Conservation (phyloP, 805 yeast genomes). For the Kodamaea neixiangensis region DNA sequence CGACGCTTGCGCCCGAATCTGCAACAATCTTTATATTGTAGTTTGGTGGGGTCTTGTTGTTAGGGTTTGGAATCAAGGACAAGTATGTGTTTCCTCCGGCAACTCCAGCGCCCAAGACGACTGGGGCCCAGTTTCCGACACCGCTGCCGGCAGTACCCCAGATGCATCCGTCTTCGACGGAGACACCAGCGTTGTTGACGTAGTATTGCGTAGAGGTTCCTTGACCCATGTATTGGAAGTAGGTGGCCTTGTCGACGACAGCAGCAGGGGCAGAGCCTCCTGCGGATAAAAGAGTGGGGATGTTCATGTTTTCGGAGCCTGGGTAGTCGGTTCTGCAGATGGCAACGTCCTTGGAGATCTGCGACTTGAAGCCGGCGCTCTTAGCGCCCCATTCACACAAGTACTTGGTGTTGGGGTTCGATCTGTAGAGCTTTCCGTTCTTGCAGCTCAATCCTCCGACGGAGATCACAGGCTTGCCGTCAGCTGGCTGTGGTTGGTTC, state of each 20-base stretch:
- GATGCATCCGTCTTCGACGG: conserved; percentile 66
- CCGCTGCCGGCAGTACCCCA: conserved; percentile 65
- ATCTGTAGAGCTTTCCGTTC: conserved; percentile 61
- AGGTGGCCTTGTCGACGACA: conserved; percentile 59
- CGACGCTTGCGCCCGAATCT: conserved; percentile 40
- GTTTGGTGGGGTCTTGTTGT: conserved; percentile 51
- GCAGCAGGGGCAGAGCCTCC: conserved; percentile 54
- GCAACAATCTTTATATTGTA: conserved; percentile 46
- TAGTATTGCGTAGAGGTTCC: conserved; percentile 72
- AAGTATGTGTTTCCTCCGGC: conserved; percentile 61
- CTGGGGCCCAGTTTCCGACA: conserved; percentile 80
- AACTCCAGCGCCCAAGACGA: conserved; percentile 76
- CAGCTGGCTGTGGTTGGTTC: conserved; percentile 50
- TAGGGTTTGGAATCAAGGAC: conserved; percentile 77
- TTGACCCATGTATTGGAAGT: conserved; percentile 64
- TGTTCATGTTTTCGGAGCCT: conserved; percentile 78
- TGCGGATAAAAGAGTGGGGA: conserved; percentile 64
- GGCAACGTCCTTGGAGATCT: conserved; percentile 55
- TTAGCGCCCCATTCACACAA: conserved; percentile 68
- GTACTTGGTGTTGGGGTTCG: conserved; percentile 51
- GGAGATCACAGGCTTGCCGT: conserved; percentile 53
- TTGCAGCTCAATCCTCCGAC: conserved; percentile 72
- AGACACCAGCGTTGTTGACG: conserved; percentile 76
- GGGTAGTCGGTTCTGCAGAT: conserved; percentile 81
- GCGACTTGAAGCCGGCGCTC: conserved; percentile 54